phyloP scores from a whole-genome alignment of 2,329 filamentous ascomycete species.

The Phialophora chinensis region DNA sequence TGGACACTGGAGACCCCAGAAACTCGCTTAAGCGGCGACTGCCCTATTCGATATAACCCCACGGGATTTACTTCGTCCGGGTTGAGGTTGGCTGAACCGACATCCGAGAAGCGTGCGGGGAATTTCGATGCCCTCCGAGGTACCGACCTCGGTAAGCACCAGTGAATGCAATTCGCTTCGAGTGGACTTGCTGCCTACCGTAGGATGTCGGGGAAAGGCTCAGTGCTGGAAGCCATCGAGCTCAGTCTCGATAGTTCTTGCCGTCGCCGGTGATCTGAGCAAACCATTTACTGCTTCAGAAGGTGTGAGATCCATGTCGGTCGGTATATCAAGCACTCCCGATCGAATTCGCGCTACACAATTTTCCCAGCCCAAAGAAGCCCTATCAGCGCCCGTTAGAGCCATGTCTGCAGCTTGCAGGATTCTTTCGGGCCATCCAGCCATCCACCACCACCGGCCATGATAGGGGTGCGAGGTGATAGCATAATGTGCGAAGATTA shows the following conservation, averaged over 20 bases:
- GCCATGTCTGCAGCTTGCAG: neutral
- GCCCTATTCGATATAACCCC: neutral
- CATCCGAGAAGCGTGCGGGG: neutral
- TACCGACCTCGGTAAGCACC: neutral
- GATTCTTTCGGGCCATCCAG: neutral
- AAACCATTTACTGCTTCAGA: neutral
- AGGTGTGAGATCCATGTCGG: neutral
- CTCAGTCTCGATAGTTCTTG: neutral
- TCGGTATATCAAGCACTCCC: neutral
- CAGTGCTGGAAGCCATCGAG: neutral
- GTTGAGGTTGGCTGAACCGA: neutral
- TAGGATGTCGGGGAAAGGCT: neutral
- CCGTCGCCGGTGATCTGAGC: neutral
- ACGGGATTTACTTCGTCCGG: neutral
- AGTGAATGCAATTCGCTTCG: no score
- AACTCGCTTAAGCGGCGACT: neutral
- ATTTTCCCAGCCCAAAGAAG: neutral
- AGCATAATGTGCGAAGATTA: neutral
- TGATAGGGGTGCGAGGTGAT: neutral
- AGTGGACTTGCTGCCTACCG: neutral
- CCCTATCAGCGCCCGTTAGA: neutral
- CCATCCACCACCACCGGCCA: slow-evolving; percentile 1
- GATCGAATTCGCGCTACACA: neutral
- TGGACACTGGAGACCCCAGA: slow-evolving; percentile 3
- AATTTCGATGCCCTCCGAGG: neutral